phyloP scores from a whole-genome alignment of 331 rosid genomes.

The Spiraea crenata region DNA sequence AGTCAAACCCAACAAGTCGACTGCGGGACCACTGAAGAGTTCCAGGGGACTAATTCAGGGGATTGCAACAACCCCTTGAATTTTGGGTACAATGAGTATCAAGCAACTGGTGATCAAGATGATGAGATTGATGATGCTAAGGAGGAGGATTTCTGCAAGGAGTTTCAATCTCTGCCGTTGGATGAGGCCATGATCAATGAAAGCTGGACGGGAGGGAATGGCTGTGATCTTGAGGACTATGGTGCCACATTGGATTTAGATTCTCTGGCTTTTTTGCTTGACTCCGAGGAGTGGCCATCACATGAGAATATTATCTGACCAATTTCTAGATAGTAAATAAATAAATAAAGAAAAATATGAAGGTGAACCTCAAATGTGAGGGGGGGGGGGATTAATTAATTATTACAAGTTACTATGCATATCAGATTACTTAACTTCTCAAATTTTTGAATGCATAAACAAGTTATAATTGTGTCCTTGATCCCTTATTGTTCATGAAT shows the following conservation, averaged over 20 bases:
- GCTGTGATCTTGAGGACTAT: slow-evolving; percentile 22
- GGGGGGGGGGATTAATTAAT: background rate
- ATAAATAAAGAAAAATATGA: background rate
- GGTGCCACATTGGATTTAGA: slow-evolving; percentile 29
- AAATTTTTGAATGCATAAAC: no score
- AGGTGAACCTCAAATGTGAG: background rate
- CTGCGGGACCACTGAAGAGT: background rate
- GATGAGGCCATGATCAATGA: slow-evolving; percentile 16
- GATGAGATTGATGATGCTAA: background rate
- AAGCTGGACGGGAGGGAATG: slow-evolving; percentile 10
- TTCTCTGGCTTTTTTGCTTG: slow-evolving; percentile 29
- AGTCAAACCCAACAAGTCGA: background rate
- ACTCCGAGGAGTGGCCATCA: slow-evolving; percentile 21
- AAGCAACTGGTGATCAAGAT: background rate
- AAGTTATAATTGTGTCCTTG: no score
- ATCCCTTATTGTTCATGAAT: no score
- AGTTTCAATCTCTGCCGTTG: slow-evolving; percentile 1
- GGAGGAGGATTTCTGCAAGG: background rate
- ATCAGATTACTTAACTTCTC: background rate
- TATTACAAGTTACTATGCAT: background rate
- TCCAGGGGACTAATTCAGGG: background rate
- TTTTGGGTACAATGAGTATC: background rate
- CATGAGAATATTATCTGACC: background rate
- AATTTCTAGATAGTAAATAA: no score
- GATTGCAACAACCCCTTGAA: slow-evolving; percentile 3